Evolutionary conservation across 2,329 filamentous ascomycete species (phyloP), one percentile per base, ranked within the genome.

Genomic region (Epichloe uncinata): DNA sequence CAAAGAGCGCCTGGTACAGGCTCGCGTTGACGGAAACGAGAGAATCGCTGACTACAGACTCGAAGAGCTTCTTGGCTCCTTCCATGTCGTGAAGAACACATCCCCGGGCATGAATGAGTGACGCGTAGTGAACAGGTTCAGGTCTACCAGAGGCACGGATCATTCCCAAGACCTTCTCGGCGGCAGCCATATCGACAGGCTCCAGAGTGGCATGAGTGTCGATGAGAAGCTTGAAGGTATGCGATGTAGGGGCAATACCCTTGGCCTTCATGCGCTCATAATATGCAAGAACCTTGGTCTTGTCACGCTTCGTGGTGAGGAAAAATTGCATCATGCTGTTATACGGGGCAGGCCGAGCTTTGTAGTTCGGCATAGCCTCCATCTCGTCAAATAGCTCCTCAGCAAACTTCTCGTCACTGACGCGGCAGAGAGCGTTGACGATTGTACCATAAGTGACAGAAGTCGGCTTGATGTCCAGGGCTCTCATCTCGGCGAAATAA

Each of bases 261-360:
- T 84, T 87, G 20, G 81, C 76, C 64, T 84, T 81, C 93, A 98
- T 97, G 54, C 91, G 87, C 67, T 95, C 84, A 64, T 95, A 97
- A 75, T 97, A 98, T 34, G 83, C 77, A 22, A 98, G 76, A 5
- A 96, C 91, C 79, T 97, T 97, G 66, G 76, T 72, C 70, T 93
- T 91, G 67, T 98, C 91, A 48, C 89, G 87, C 79, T 97, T 97
- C 50, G 91, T 97, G 51, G 87, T 95, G 58, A 97, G 75, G 79
- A 97, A 98, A 72, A 95, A 97, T 66, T 98, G 93, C 81, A 98
- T 98, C 82, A 98, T 86, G 69, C 88, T 95, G 74, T 98, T 96
- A 76, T 98, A 98, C 0, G 93, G 93, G 22, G 93, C 93, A 26
- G 93, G 90, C 9, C 93, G 85, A 40, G 93, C 88, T 74, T 96